These are phyloP conservation scores for Stagonosporopsis rhizophila DNA, from an alignment of 2,329 filamentous ascomycete species.

Conservation along the genomic window DNA sequence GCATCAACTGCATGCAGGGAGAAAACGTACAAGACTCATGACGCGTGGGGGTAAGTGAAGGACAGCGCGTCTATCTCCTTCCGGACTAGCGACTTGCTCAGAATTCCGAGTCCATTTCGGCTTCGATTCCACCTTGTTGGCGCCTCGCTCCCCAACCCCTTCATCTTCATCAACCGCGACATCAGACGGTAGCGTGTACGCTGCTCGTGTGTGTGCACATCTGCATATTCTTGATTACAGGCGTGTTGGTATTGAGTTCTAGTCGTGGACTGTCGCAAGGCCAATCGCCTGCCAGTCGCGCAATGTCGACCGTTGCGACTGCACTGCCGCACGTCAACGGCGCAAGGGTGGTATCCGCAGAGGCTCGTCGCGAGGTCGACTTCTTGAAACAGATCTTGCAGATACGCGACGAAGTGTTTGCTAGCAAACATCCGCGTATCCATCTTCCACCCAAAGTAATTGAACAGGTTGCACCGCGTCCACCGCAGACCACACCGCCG, in stretches of 20 bases:
- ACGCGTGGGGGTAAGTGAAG: constrained; percentile 20
- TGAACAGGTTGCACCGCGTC: constrained; percentile 51
- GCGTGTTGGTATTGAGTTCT: constrained; percentile 27
- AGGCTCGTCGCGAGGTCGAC: constrained; percentile 53
- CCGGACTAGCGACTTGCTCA: constrained; percentile 21
- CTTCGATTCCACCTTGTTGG: constrained; percentile 15
- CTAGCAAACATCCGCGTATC: constrained; percentile 73
- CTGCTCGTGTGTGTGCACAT: constrained; percentile 39
- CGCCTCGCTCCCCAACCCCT: constrained; percentile 31
- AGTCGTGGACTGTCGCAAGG: constrained; percentile 29
- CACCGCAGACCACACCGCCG: constrained; percentile 33
- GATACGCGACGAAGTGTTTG: constrained; percentile 80
- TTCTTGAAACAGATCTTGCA: constrained; percentile 79
- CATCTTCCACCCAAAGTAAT: constrained; percentile 63
- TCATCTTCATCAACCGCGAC: constrained; percentile 31
- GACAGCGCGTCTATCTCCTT: constrained; percentile 10
- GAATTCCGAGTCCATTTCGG: constrained; percentile 14
- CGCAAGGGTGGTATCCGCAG: constrained; percentile 46
- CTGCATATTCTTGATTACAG: constrained; percentile 25
- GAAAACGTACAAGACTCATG: constrained; percentile 15
- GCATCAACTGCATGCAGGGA: constrained; percentile 9
- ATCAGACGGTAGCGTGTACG: constrained; percentile 31
- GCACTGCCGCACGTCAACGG: constrained; percentile 43
- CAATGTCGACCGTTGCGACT: constrained; percentile 43
- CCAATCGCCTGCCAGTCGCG: constrained; percentile 30